Evolutionary conservation across 2,329 filamentous ascomycete species (phyloP), one percentile per base, ranked within the genome.

Genomic region (Exophiala xenobiotica): DNA sequence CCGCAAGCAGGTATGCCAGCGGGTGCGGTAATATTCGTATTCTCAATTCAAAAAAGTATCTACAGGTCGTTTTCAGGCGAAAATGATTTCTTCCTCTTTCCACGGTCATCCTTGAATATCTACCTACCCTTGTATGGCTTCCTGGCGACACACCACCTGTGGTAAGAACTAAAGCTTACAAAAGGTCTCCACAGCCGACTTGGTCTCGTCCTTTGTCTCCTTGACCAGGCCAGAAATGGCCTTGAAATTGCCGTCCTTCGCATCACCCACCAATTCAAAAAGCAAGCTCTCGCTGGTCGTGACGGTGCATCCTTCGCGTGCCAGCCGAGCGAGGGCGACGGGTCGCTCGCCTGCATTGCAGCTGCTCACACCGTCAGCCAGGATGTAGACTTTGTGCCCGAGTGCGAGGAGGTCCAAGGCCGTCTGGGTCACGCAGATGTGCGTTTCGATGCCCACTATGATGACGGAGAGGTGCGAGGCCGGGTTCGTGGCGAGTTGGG

Each of bases 381-480:
- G 76, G 31, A 97, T 75, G 68, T 95, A 96, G 5, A 96, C 92
- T 46, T 77, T 76, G 69, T 96, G 88, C 1, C 90, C 90, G 1
- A 78, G 78, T 18, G 76, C 74, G 37, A 93, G 74, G 42, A 95
- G 74, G 73, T 96, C 92, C 35, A 96, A 77, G 12, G 88, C 83
- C 35, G 92, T 96, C 77, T 97, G 92, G 54, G 89, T 91, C 23
- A 97, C 84, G 75, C 92, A 97, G 67, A 97, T 93, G 72, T 97
- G 92, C 33, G 83, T 82, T 72, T 97, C 92, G 66, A 97, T 96
- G 29, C 92, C 92, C 12, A 96, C 86, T 57, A 97, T 82, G 49
- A 88, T 86, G 46, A 90, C 79, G 62, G 85, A 79, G 18, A 80
- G 72, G 1, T 62, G 26, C 56, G 71, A 66, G 55, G 70, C 3